These are phyloP conservation scores for Melastoma malabathricum DNA, from an alignment of 345 rosid genomes.

Conservation along the genomic window DNA sequence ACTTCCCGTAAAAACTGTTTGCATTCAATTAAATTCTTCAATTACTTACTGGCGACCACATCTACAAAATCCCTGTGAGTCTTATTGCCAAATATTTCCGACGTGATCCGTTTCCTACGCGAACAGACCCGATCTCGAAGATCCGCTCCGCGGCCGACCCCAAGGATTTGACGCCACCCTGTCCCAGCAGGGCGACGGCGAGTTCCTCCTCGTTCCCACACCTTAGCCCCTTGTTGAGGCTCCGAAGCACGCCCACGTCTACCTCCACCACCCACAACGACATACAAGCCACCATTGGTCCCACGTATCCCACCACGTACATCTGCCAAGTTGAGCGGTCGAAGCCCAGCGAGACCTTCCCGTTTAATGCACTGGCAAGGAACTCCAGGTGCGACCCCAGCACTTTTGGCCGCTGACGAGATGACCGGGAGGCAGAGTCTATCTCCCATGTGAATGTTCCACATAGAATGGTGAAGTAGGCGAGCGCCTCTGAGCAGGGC, in stretches of 20 bases:
- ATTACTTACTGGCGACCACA: too few species aligned
- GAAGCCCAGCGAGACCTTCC: conserved; percentile 81
- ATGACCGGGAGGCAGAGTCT: conserved; percentile 44
- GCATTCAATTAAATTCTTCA: too few species aligned
- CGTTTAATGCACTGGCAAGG: conserved; percentile 68
- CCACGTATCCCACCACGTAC: conserved; percentile 60
- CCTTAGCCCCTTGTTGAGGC: conserved; percentile 67
- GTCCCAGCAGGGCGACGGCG: conserved; percentile 55
- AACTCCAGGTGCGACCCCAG: conserved; percentile 62
- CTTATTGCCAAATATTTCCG: too few species aligned
- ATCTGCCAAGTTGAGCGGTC: conserved; percentile 70
- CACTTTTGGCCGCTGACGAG: conserved; percentile 48
- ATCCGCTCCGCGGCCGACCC: conserved; percentile 66
- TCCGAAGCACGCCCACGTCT: conserved; percentile 50
- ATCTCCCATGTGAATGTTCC: conserved; percentile 91
- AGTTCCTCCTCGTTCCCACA: conserved; percentile 74
- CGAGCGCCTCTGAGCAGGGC: conserved; percentile 82
- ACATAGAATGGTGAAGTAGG: conserved; percentile 64
- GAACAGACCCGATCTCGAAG: conserved; percentile 23
- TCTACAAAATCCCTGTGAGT: too few species aligned
- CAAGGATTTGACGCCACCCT: conserved; percentile 53
- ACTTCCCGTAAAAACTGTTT: too few species aligned
- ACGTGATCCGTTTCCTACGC: too few species aligned
- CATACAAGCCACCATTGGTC: conserved; percentile 57
- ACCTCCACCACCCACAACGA: conserved; percentile 76